These are phyloP conservation scores for Salix caprea DNA, from an alignment of 345 rosid genomes.

Conservation along the genomic window DNA sequence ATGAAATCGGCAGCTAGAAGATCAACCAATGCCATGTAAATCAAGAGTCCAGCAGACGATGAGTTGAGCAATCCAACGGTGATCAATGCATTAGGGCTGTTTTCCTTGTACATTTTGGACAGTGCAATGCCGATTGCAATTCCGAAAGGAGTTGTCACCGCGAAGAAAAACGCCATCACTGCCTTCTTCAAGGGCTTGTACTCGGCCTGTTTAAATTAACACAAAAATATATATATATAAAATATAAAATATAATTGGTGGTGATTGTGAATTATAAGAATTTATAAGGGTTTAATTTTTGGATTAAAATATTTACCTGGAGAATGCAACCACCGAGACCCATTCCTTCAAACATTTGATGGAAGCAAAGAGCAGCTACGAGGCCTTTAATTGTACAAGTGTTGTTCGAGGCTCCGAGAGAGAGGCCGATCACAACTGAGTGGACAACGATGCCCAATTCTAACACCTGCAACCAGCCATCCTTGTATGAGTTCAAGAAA, in stretches of 20 bases:
- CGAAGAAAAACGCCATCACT: constrained; percentile 53
- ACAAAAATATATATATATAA: no score
- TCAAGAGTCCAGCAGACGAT: constrained; percentile 60
- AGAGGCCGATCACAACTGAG: constrained; percentile 62
- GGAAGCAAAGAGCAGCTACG: constrained; percentile 62
- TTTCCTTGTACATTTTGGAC: constrained; percentile 40
- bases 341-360: constrained; percentile 77
- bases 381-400: constrained; percentile 47
- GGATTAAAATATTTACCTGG: constrained; percentile 27
- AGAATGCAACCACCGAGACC: constrained; percentile 69
- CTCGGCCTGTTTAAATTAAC: background rate
- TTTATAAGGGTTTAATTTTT: no score
- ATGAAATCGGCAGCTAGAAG: constrained; percentile 61
- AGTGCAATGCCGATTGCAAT: constrained; percentile 53
- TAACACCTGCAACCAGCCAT: constrained; percentile 36
- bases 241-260: no score
- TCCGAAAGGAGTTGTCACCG: constrained; percentile 59
- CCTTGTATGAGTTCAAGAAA: no score
- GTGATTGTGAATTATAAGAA: no score
- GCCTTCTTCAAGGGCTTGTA: background rate
- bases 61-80: constrained; percentile 56
- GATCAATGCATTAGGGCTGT: constrained; percentile 47
- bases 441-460: constrained; percentile 74
- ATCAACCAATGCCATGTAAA: constrained; percentile 73
- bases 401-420: constrained; percentile 58